phyloP scores from a whole-genome alignment of 768 basidiomycete species.

The Chiua virens region DNA sequence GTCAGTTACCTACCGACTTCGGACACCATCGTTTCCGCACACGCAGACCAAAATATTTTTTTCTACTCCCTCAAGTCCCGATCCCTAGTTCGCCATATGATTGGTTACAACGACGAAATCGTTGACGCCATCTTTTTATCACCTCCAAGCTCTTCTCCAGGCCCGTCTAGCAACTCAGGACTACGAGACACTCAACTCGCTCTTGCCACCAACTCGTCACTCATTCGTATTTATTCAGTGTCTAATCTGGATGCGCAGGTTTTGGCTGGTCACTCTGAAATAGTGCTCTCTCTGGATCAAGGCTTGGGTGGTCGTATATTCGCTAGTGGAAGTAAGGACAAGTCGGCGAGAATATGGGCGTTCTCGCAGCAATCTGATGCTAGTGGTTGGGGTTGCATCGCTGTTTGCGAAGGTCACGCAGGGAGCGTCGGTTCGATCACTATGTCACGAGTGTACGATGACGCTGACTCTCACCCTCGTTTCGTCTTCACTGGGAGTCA shows the following conservation, averaged over 20 bases:
- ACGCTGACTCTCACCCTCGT: constrained; percentile 33
- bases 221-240: constrained; percentile 87
- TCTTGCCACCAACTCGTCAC: constrained; percentile 95
- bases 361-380: constrained; percentile 11
- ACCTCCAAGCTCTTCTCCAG: constrained; percentile 30
- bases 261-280: constrained; percentile 86
- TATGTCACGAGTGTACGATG: constrained; percentile 52
- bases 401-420: constrained; percentile 88
- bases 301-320: constrained; percentile 67
- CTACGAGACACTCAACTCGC: constrained; percentile 73
- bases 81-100: constrained; percentile 71
- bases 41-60: constrained; percentile 96
- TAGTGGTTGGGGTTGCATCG: constrained; percentile 62
- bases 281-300: constrained; percentile 82
- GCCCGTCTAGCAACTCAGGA: constrained; percentile 16
- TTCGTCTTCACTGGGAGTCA: constrained; percentile 97
- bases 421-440: constrained; percentile 92
- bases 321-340: constrained; percentile 93
- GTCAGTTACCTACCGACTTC: constrained; percentile 66
- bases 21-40: constrained; percentile 74
- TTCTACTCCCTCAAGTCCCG: constrained; percentile 79
- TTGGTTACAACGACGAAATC: constrained; percentile 98
- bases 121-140: constrained; percentile 84
- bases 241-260: constrained; percentile 78
- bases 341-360: constrained; percentile 84